Evolutionary conservation across 2,329 filamentous ascomycete genomes (phyloP).

Genomic region (Pyricularia pennisetigena): DNA sequence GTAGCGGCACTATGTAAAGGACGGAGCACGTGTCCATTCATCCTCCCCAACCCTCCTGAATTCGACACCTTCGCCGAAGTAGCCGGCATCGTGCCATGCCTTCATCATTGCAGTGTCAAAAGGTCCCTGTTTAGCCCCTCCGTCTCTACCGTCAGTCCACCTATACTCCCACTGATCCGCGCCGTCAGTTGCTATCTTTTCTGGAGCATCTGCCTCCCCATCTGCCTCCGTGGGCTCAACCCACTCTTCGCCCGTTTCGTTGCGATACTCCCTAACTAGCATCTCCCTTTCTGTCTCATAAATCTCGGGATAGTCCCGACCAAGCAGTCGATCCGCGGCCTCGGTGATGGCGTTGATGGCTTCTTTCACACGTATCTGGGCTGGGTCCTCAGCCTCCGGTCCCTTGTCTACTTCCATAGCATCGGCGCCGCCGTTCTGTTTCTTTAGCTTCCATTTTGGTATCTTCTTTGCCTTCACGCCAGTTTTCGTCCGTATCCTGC

Average conservation of each 20-base stretch:
- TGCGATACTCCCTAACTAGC: constrained; percentile 71
- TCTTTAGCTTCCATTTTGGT: constrained; percentile 63
- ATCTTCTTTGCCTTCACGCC: constrained; percentile 43
- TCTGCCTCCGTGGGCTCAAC: constrained; percentile 23
- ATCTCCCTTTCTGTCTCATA: constrained; percentile 84
- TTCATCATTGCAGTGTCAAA: constrained; percentile 81
- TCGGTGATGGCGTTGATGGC: constrained; percentile 78
- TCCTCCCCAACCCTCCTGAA: constrained; percentile 51
- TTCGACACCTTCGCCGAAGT: constrained; percentile 85
- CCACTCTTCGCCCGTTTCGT: constrained; percentile 86
- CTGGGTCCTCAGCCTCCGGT: constrained; percentile 50
- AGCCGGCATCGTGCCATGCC: constrained; percentile 84
- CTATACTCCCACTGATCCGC: constrained; percentile 68
- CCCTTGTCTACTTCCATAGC: constrained; percentile 75
- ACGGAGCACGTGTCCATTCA: constrained; percentile 39
- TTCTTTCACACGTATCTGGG: constrained; percentile 58
- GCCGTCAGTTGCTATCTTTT: constrained; percentile 12
- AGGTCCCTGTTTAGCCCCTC: constrained; percentile 69
- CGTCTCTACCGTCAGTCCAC: constrained; percentile 83
- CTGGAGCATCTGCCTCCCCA: background rate
- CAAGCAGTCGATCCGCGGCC: constrained; percentile 78
- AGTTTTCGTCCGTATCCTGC: constrained; percentile 50
- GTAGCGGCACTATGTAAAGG: constrained; percentile 14
- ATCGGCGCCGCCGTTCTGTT: constrained; percentile 36
- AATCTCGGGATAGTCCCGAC: constrained; percentile 76